These are phyloP conservation scores for Lecanicillium sp. DNA, from an alignment of 2,329 filamentous ascomycete genomes.

Conservation along the genomic window DNA sequence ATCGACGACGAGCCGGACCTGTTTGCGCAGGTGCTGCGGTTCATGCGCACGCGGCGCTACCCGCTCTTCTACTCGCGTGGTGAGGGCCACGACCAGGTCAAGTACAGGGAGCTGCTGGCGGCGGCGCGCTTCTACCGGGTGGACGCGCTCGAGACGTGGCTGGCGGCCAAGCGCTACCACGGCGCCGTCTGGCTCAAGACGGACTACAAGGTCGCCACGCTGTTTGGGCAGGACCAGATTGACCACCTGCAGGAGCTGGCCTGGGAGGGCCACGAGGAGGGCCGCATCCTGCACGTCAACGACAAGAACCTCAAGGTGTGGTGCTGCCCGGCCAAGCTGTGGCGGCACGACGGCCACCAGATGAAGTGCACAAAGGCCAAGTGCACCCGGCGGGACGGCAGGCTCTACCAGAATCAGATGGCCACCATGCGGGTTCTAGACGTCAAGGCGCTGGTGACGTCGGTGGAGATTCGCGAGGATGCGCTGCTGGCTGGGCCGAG, in stretches of 20 bases:
- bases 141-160: slow-evolving; percentile 17
- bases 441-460: slow-evolving; percentile 3
- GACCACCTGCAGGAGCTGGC: slow-evolving; percentile 5
- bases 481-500: slow-evolving; percentile 2
- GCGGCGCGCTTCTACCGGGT: slow-evolving; percentile 26
- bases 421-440: slow-evolving; percentile 4
- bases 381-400: neutral
- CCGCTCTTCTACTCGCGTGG: slow-evolving; percentile 24
- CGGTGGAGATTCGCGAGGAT: slow-evolving; percentile 3
- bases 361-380: slow-evolving; percentile 1
- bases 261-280: slow-evolving; percentile 4
- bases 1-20: slow-evolving; percentile 27
- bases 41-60: slow-evolving; percentile 23
- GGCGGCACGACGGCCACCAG: slow-evolving; percentile 7
- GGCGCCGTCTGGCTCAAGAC: slow-evolving; percentile 10
- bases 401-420: neutral
- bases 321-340: slow-evolving; percentile 5
- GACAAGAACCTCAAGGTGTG: slow-evolving; percentile 3
- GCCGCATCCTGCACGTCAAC: slow-evolving; percentile 2
- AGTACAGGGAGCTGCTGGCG: slow-evolving; percentile 24
- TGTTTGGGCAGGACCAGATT: slow-evolving; percentile 5
- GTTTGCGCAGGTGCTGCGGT: slow-evolving; percentile 27
- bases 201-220: slow-evolving; percentile 1
- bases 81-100: slow-evolving; percentile 22
- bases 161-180: slow-evolving; percentile 11